These are phyloP conservation scores for Periconia sp. DNA, from an alignment of 2,329 filamentous ascomycete genomes.

Conservation along the genomic window DNA sequence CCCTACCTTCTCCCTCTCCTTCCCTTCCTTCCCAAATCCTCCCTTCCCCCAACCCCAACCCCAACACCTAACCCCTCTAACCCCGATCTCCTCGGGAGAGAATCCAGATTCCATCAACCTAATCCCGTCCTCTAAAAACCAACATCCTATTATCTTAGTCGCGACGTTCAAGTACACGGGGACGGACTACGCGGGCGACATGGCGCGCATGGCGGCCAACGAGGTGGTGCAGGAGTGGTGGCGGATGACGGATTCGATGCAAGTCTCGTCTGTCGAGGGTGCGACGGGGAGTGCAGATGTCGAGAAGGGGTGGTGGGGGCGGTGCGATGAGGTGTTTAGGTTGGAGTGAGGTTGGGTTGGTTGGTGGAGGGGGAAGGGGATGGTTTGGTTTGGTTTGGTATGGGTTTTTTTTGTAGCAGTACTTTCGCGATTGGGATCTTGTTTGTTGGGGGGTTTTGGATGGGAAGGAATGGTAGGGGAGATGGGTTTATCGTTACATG, in stretches of 20 bases:
- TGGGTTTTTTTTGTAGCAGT: too few species aligned
- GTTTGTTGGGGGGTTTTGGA: too few species aligned
- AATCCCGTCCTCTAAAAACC: conserved; percentile 53
- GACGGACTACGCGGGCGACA: conserved; percentile 70
- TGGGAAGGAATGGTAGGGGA: too few species aligned
- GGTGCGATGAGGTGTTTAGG: conserved; percentile 70
- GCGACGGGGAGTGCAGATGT: conserved; percentile 27
- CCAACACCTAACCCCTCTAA: background rate
- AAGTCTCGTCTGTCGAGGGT: conserved; percentile 61
- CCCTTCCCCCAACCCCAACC: background rate
- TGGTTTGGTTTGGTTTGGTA: too few species aligned
- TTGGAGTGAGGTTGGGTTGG: too few species aligned
- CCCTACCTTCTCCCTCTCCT: conserved; percentile 41
- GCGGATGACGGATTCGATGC: conserved; percentile 76
- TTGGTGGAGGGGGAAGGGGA: too few species aligned
- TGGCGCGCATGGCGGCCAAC: conserved; percentile 74
- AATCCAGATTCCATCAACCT: conserved; percentile 68
- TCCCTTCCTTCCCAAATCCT: background rate
- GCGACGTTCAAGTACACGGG: conserved; percentile 80
- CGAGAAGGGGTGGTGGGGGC: conserved; percentile 64
- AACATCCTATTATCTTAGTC: conserved; percentile 70
- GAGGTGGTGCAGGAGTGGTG: conserved; percentile 77
- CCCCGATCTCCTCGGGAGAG: too few species aligned
- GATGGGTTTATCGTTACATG: too few species aligned
- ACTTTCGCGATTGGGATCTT: too few species aligned